phyloP scores from a whole-genome alignment of 441 rosid species.

The Croton laevigatus region DNA sequence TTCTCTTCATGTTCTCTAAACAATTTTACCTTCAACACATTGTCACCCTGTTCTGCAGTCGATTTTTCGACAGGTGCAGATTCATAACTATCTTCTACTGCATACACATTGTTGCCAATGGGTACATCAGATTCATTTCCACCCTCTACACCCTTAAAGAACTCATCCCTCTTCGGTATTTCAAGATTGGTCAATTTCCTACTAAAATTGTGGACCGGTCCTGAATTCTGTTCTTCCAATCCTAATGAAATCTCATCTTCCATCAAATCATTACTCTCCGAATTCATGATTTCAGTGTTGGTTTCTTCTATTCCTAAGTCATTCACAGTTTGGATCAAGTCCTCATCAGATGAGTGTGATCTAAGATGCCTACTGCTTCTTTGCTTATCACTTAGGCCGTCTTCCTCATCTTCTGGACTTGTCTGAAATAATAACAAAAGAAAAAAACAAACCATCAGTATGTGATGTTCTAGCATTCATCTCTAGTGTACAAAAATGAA shows the following conservation, averaged over 20 bases:
- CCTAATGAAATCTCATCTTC: conserved; percentile 27
- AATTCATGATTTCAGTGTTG: conserved; percentile 21
- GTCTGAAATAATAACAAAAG: conserved; percentile 43
- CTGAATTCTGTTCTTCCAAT: conserved; percentile 26
- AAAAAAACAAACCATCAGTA: conserved; percentile 9
- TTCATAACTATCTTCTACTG: conserved; percentile 37
- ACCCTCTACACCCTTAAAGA: conserved; percentile 11
- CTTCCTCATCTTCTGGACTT: conserved; percentile 64
- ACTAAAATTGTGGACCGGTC: conserved; percentile 22
- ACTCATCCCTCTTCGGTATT: conserved; percentile 39
- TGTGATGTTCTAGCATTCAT: conserved; percentile 4
- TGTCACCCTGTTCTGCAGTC: conserved; percentile 23
- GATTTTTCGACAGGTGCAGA: conserved; percentile 33
- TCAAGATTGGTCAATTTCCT: conserved; percentile 43
- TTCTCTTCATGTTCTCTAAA: conserved; percentile 35
- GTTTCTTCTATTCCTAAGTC: conserved; percentile 32
- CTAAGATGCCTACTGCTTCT: conserved; percentile 48
- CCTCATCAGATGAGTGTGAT: conserved; percentile 56
- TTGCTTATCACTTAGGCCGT: conserved; percentile 32
- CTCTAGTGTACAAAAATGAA: not conserved
- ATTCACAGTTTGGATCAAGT: conserved; percentile 30
- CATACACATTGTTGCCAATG: conserved; percentile 15
- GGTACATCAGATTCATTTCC: conserved; percentile 21
- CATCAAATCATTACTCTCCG: conserved; percentile 21
- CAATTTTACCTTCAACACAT: conserved; percentile 22